Base-by-base conservation (phyloP, 331 rosid genomes). In the Arachis monticola region DNA sequence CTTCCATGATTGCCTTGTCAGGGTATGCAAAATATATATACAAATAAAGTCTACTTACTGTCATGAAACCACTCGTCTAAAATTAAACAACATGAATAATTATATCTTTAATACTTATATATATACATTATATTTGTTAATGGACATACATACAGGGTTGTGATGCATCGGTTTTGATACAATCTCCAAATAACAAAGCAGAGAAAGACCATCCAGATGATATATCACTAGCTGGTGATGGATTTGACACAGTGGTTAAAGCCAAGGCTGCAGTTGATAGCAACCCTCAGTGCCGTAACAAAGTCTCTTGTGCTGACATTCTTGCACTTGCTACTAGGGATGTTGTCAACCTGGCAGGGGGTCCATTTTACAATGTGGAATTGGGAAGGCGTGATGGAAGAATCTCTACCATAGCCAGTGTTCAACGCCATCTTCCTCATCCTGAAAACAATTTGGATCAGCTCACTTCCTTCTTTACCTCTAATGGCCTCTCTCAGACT, bases 241-340 rank as follows among this genome's bases (percentile, higher is more conserved):
- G 91, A 3, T 90, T 95, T 41, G 99, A 95, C 86, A 88, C 97
- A 0, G 99, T 92, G 35, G 45, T 90, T 47, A 90, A 90, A 78
- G 97, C 99, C 55, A 92, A 92, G 65, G 92, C 85, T 2, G 96
- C 97, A 3, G 85, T 94, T 17, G 99, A 94, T 32, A 86, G 81
- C 0, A 73, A 65, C 66, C 75, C 93, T 22, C 72, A 67, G 1
- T 94, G 97, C 79, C 55, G 58, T 64, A 94, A 92, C 87, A 86
- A 83, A 85, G 99, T 94, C 22, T 94, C 97, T 0, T 94, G 99
- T 55, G 99, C 99, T 44, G 99, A 94, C 73, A 92, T 94, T 60
- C 99, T 95, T 0, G 93, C 97, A 55, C 67, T 95, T 11, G 99
- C 99, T 32, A 80, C 99, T 59, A 83, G 99, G 11, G 97, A 94